These are phyloP conservation scores for Phytophthora melonis DNA, from an alignment of 352 stramenopile genomes.

Conservation along the genomic window DNA sequence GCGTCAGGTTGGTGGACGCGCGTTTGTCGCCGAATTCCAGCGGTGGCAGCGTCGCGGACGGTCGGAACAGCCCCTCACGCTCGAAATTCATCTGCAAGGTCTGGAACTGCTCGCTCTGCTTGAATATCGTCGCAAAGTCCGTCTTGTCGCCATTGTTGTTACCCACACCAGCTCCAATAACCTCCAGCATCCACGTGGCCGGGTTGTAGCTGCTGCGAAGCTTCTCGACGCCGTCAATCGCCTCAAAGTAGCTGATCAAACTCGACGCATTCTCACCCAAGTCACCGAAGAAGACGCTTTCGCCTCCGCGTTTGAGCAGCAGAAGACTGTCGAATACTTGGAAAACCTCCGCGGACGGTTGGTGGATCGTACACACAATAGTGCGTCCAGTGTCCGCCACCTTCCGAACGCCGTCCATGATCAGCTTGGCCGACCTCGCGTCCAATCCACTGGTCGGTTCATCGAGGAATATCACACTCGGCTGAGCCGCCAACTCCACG, in stretches of 20 bases:
- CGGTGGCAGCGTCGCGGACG: constrained; percentile 34
- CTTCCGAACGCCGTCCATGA: constrained; percentile 92
- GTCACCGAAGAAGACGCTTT: constrained; percentile 63
- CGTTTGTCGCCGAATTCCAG: constrained; percentile 53
- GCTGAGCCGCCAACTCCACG: constrained; percentile 83
- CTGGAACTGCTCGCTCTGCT: constrained; percentile 32
- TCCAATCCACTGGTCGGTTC: constrained; percentile 92
- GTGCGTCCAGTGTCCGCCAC: constrained; percentile 72
- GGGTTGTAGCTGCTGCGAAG: constrained; percentile 83
- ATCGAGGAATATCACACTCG: constrained; percentile 91
- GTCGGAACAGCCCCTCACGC: constrained; percentile 29
- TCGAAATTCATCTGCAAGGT: constrained; percentile 37
- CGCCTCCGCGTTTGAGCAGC: constrained; percentile 61
- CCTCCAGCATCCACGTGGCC: constrained; percentile 42
- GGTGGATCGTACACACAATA: constrained; percentile 52
- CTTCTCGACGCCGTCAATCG: constrained; percentile 37
- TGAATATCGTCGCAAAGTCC: constrained; percentile 51
- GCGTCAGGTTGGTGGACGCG: constrained; percentile 26
- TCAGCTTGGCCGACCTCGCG: constrained; percentile 79
- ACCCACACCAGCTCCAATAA: constrained; percentile 55
- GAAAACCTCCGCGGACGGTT: constrained; percentile 82
- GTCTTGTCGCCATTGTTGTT: constrained; percentile 21
- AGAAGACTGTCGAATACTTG: constrained; percentile 81
- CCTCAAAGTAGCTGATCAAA: constrained; percentile 36
- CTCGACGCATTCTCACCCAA: constrained; percentile 44